Conservation (phyloP, 352 stramenopile species). For the Globisporangium irregulare region DNA sequence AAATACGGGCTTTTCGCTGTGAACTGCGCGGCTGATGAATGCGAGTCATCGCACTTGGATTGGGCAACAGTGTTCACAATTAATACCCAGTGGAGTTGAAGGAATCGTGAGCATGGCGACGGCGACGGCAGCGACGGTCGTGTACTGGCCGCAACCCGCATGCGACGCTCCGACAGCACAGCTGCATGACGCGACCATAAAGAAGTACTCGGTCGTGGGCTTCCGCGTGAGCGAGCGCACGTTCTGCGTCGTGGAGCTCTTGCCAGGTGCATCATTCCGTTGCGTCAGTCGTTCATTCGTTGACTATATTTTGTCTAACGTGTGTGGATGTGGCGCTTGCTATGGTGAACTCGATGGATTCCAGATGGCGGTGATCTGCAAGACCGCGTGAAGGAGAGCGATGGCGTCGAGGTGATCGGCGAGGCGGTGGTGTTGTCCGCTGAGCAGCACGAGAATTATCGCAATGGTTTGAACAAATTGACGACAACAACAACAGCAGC, state of each 20-base stretch:
- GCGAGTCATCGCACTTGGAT: constrained; percentile 12
- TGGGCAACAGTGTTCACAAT: not conserved
- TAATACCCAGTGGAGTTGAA: not conserved
- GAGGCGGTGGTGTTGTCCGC: not conserved
- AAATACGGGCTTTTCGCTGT: not conserved
- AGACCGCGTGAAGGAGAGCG: not conserved
- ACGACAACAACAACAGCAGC: not conserved
- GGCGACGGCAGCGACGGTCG: constrained; percentile 16
- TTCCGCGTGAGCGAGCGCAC: constrained; percentile 15
- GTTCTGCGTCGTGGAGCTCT: constrained; percentile 34
- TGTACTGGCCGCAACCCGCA: constrained; percentile 45
- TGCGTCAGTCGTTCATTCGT: constrained; percentile 1
- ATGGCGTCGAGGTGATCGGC: constrained; percentile 1
- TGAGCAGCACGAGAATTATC: not conserved
- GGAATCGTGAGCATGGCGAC: not conserved
- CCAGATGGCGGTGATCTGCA: not conserved
- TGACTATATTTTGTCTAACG: not conserved
- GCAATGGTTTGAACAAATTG: not conserved
- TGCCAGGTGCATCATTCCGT: constrained; percentile 5
- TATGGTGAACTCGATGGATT: not conserved
- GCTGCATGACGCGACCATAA: not conserved
- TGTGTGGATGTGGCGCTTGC: not conserved
- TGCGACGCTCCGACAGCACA: not conserved
- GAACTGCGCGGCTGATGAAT: constrained; percentile 12
- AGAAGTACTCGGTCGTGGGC: constrained; percentile 15